phyloP scores from a whole-genome alignment of 2,329 filamentous ascomycete genomes.

The Polytolypa hystricis region DNA sequence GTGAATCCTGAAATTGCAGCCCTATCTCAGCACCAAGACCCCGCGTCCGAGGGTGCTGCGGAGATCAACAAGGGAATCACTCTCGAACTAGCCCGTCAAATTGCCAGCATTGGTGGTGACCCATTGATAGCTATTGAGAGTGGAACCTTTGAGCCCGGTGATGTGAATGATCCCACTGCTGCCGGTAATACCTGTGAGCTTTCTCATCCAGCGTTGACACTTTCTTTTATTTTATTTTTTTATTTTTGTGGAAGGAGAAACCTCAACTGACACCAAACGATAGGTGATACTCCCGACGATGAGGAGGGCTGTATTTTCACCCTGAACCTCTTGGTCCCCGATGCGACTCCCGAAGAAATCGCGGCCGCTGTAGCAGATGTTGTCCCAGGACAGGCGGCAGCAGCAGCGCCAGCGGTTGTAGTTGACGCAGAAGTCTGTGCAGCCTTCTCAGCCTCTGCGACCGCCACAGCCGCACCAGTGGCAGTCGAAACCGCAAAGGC shows the following conservation, averaged over 20 bases:
- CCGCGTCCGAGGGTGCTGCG: constrained; percentile 47
- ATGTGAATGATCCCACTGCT: constrained; percentile 40
- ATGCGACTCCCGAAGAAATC: constrained; percentile 44
- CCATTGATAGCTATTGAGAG: constrained; percentile 49
- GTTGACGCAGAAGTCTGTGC: constrained; percentile 11
- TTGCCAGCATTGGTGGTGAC: constrained; percentile 51
- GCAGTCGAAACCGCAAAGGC: constrained; percentile 6
- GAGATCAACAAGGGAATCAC: constrained; percentile 51
- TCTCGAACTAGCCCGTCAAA: constrained; percentile 48
- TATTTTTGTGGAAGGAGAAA: too few relatives aligned
- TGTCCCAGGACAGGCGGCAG: not conserved
- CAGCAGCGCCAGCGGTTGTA: constrained; percentile 5
- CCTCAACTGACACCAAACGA: too few relatives aligned
- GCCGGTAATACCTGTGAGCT: constrained; percentile 41
- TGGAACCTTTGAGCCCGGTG: constrained; percentile 53
- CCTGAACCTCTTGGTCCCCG: constrained; percentile 42
- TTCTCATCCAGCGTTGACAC: not conserved
- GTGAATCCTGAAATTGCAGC: constrained; percentile 56
- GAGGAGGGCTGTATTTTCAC: constrained; percentile 45
- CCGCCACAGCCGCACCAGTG: constrained; percentile 9
- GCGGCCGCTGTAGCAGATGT: constrained; percentile 34
- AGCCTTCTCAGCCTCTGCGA: constrained; percentile 6
- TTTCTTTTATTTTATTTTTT: not conserved
- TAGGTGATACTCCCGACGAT: constrained; percentile 34
- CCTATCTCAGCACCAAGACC: constrained; percentile 56